Evolutionary conservation across 192 early-diverging fungal genomes (phyloP).

Genomic region (Phycomyces blakesleeanus): DNA sequence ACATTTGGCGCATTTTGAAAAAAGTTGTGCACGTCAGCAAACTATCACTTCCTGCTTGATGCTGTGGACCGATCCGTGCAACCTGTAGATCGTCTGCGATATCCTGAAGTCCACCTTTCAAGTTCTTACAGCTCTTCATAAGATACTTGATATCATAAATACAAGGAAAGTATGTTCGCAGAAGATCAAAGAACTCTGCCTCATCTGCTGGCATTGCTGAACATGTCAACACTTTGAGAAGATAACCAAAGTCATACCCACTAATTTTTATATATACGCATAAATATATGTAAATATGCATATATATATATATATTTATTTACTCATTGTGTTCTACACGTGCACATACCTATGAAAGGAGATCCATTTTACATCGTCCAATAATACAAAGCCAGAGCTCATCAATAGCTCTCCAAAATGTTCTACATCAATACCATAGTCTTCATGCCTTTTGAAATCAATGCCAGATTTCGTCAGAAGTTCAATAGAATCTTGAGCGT

Average conservation of each 20-base stretch:
- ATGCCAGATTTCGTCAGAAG: slow-evolving; percentile 95
- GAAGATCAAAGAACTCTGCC: slow-evolving; percentile 87
- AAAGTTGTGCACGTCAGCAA: slow-evolving; percentile 96
- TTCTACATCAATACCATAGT: slow-evolving; percentile 91
- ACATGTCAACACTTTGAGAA: slow-evolving; percentile 94
- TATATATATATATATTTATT: background rate
- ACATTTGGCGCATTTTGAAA: slow-evolving; percentile 96
- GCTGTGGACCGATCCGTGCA: slow-evolving; percentile 90
- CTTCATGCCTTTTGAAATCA: slow-evolving; percentile 95
- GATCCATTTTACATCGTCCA: slow-evolving; percentile 95
- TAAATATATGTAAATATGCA: background rate
- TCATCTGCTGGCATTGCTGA: slow-evolving; percentile 88
- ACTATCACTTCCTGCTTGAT: slow-evolving; percentile 98
- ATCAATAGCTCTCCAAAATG: slow-evolving; percentile 97
- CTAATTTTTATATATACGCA: too few relatives aligned
- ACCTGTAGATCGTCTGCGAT: slow-evolving; percentile 95
- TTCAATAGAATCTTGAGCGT: slow-evolving; percentile 98
- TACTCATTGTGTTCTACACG: background rate
- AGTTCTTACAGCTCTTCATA: slow-evolving; percentile 94
- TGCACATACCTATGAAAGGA: slow-evolving; percentile 91
- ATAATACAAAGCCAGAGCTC: slow-evolving; percentile 91
- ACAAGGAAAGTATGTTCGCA: slow-evolving; percentile 94
- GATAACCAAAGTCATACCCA: slow-evolving; percentile 98
- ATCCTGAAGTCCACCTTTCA: slow-evolving; percentile 97
- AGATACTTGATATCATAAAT: slow-evolving; percentile 99